Base-by-base conservation (phyloP, 202 grass and related monocot species). In the Tripidium arundinaceum region DNA sequence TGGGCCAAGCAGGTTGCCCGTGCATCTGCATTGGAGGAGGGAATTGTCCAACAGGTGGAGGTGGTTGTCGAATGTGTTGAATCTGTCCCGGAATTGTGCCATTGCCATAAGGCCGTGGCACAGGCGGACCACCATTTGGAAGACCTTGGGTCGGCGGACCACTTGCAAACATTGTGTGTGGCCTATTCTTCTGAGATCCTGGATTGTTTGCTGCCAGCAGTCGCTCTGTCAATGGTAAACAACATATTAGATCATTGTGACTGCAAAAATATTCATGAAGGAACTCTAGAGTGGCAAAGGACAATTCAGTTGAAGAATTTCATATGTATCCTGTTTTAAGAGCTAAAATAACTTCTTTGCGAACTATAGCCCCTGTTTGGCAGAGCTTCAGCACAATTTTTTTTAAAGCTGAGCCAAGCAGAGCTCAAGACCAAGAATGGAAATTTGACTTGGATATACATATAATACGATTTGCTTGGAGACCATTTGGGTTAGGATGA, bases 131-230 rank as follows among this genome's bases (percentile, higher is more conserved):
- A 76, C 84, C 85, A 62, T 72, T 90, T 22, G 80, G 60, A 77
- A 83, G 85, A 4, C 82, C 79, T 42, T 86, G 85, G 70, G 73
- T 78, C n/a, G 94, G 91, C 0, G 87, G 94, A 19, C 90, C 94
- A 75, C 91, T 98, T 26, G 92, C 91, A 82, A 98, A 98, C 83
- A 94, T 65, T 12, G 90, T 98, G 83, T 94, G 92, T 2, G 92
- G 90, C 24, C 94, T 84, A 78, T 94, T 90, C 86, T 88, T 98
- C 62, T 98, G 90, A 28, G 83, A 74, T 83, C 83, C 87, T 47
- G 94, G 94, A 62, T 94, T 92, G 79, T 89, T 94, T 1, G 88
- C 63, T 24, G 92, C 94, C 36, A 98, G 79, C 46, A 94, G 65
- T 81, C 94, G 81, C 84, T 98, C 92, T 89, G 84, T 64, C 64